Evolutionary conservation across 2,329 filamentous ascomycete genomes (phyloP).

Genomic region (Fusarium praegraminearum): DNA sequence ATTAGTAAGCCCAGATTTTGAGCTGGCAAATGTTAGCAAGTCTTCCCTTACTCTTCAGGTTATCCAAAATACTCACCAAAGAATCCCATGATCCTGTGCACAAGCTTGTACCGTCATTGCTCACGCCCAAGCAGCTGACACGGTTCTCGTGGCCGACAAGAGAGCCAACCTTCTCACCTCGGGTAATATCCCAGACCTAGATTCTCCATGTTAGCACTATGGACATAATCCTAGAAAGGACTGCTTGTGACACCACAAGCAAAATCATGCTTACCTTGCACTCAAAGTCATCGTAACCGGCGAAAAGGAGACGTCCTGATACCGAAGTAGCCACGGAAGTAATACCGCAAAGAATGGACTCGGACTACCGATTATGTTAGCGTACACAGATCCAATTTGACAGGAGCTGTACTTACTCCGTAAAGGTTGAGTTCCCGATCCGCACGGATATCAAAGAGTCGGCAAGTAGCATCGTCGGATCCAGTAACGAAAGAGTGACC

Average conservation of each 20-base stretch:
- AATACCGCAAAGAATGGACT: constrained; percentile 97
- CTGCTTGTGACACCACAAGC: not conserved
- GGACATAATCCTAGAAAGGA: not conserved
- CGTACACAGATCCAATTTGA: constrained; percentile 11
- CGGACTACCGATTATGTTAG: constrained; percentile 72
- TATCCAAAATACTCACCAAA: constrained; percentile 73
- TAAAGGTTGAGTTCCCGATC: constrained; percentile 82
- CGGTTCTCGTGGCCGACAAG: constrained; percentile 98
- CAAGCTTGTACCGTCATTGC: constrained; percentile 98
- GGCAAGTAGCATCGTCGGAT: constrained; percentile 96
- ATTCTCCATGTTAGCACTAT: constrained; percentile 20
- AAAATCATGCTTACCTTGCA: constrained; percentile 82
- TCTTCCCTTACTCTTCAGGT: not conserved
- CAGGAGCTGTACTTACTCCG: constrained; percentile 64
- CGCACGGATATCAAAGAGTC: constrained; percentile 96
- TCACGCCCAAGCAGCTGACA: constrained; percentile 97
- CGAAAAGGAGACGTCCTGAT: constrained; percentile 93
- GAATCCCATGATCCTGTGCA: constrained; percentile 99
- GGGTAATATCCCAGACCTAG: constrained; percentile 97
- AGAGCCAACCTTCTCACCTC: constrained; percentile 96
- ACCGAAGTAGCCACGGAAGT: constrained; percentile 98
- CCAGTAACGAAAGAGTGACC: constrained; percentile 98
- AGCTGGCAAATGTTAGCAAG: constrained; percentile 64
- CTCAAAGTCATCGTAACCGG: constrained; percentile 98
- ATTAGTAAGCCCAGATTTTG: constrained; percentile 88